phyloP scores from a whole-genome alignment of 116 monocot species.

The Papilionanthe hybrid region DNA sequence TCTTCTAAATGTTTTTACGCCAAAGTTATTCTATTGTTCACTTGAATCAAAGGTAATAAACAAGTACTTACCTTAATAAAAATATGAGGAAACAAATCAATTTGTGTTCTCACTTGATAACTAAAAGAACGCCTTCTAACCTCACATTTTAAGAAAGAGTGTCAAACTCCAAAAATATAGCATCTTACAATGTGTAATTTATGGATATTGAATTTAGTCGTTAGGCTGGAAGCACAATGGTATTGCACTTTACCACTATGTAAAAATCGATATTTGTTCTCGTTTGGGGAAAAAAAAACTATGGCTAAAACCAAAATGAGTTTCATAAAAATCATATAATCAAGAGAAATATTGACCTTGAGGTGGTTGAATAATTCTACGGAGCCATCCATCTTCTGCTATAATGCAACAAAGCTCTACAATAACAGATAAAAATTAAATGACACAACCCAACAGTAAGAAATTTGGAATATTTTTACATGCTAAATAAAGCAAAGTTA shows the following conservation, averaged over 20 bases:
- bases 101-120: neutral
- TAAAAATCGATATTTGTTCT: neutral
- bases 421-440: neutral
- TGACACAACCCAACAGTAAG: neutral
- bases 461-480: neutral
- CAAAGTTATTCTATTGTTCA: neutral
- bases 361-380: slow-evolving; percentile 47
- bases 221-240: neutral
- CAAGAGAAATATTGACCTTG: slow-evolving; percentile 31
- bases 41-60: neutral
- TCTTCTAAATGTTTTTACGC: neutral
- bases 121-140: too few relatives aligned
- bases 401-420: neutral
- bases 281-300: too few relatives aligned
- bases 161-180: neutral
- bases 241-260: neutral
- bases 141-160: neutral
- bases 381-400: slow-evolving; percentile 33
- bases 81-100: neutral
- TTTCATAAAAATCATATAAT: neutral
- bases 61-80: neutral
- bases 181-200: neutral
- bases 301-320: neutral
- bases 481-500: neutral
- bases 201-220: neutral